These are phyloP conservation scores for Mucor mucedo DNA, from an alignment of 371 early-diverging fungal genomes.

Conservation along the genomic window DNA sequence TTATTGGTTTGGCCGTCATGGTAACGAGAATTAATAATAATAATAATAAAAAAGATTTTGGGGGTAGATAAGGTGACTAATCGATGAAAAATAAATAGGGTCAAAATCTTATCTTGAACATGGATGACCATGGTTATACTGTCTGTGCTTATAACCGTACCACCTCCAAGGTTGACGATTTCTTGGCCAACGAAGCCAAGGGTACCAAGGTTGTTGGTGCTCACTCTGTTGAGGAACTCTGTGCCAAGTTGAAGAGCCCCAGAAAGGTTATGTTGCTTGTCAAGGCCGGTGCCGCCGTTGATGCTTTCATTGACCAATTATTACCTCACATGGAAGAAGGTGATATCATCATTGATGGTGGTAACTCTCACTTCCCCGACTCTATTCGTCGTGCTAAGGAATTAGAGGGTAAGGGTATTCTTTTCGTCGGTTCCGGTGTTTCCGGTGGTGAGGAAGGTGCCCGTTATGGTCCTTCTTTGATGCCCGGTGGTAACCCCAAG, in stretches of 20 bases:
- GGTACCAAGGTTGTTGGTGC: constrained; percentile 96
- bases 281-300: constrained; percentile 97
- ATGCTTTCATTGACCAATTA: constrained; percentile 92
- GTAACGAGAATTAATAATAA: constrained; percentile 54
- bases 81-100: constrained; percentile 59
- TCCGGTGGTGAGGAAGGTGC: constrained; percentile 99
- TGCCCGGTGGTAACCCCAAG: constrained; percentile 96
- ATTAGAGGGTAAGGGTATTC: constrained; percentile 86
- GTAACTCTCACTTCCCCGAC: constrained; percentile 99
- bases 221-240: constrained; percentile 91
- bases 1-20: constrained; percentile 99
- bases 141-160: constrained; percentile 98
- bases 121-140: constrained; percentile 95
- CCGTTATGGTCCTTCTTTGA: constrained; percentile 97
- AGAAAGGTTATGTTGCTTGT: constrained; percentile 97
- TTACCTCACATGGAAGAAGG: constrained; percentile 85
- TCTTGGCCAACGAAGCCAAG: constrained; percentile 96
- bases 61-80: constrained; percentile 5
- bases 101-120: constrained; percentile 98
- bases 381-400: constrained; percentile 90
- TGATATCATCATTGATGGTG: constrained; percentile 99
- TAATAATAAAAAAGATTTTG: not conserved
- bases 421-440: constrained; percentile 98
- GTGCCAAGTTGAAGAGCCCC: constrained; percentile 90
- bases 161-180: constrained; percentile 91